Evolutionary conservation across 441 rosid genomes (phyloP).

Genomic region (Sinapis alba): DNA sequence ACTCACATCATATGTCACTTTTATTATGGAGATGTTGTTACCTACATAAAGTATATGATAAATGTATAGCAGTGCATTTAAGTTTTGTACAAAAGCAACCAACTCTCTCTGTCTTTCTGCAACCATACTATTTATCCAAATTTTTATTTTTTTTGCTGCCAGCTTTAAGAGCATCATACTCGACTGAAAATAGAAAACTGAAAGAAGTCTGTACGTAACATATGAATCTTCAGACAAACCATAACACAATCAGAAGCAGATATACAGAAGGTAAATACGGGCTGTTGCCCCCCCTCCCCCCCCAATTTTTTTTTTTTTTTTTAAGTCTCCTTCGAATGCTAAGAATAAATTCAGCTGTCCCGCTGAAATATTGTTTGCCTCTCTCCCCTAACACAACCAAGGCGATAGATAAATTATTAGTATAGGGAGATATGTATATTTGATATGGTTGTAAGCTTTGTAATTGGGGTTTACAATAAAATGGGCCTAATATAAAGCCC

Average conservation of each 20-base stretch:
- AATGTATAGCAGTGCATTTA: slow-evolving; percentile 32
- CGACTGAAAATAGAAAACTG: neutral
- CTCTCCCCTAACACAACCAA: neutral
- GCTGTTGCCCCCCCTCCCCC: neutral
- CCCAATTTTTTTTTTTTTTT: too few relatives aligned
- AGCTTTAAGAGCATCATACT: neutral
- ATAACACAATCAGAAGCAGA: neutral
- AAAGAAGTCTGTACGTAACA: neutral
- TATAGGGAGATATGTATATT: too few relatives aligned
- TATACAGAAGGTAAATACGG: neutral
- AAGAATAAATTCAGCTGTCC: too few relatives aligned
- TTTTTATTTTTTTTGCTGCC: neutral
- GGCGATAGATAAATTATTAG: too few relatives aligned
- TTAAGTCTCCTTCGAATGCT: neutral
- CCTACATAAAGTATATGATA: slow-evolving; percentile 20
- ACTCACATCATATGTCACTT: slow-evolving; percentile 12
- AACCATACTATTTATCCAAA: slow-evolving; percentile 5
- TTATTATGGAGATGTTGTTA: neutral
- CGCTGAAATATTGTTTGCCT: too few relatives aligned
- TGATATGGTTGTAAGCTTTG: slow-evolving; percentile 6
- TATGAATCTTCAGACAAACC: neutral
- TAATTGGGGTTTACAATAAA: neutral
- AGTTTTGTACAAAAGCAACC: slow-evolving; percentile 25
- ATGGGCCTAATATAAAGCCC: slow-evolving; percentile 15
- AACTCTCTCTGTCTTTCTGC: neutral